Conservation (phyloP, 2,329 filamentous ascomycete genomes). For the Diplodia seriata region DNA sequence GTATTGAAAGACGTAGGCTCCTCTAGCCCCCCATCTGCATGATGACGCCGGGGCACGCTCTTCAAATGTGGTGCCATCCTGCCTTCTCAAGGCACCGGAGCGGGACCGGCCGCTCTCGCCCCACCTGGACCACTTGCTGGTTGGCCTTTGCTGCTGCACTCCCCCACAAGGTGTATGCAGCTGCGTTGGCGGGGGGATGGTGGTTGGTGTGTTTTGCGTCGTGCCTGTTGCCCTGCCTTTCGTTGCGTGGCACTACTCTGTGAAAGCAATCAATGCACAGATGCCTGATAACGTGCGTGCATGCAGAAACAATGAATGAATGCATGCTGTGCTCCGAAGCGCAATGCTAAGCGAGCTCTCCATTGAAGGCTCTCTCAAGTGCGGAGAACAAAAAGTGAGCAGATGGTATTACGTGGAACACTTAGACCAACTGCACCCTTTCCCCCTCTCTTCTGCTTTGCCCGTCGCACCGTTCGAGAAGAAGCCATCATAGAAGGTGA, state of each 20-base stretch:
- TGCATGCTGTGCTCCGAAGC: background rate
- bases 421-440: background rate
- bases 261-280: background rate
- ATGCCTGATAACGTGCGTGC: constrained; percentile 1
- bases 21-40: background rate
- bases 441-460: background rate
- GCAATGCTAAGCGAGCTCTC: background rate
- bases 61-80: background rate
- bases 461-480: background rate
- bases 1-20: background rate
- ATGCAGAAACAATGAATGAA: background rate
- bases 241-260: background rate
- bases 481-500: too few species aligned
- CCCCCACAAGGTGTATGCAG: constrained; percentile 6
- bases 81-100: background rate
- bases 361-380: background rate
- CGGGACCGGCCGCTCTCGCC: background rate
- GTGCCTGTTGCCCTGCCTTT: background rate
- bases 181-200: constrained; percentile 11
- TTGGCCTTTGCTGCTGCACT: constrained; percentile 5
- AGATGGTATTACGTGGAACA: background rate
- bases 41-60: background rate
- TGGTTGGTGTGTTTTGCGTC: background rate
- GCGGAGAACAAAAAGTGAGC: background rate
- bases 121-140: background rate